A percentile compares a stretch with the other conserved stretches of the same genome.
Evolutionary conservation across 495 filamentous ascomycete species (phyloP).

Genomic region (Hyaloscypha variabilis): DNA sequence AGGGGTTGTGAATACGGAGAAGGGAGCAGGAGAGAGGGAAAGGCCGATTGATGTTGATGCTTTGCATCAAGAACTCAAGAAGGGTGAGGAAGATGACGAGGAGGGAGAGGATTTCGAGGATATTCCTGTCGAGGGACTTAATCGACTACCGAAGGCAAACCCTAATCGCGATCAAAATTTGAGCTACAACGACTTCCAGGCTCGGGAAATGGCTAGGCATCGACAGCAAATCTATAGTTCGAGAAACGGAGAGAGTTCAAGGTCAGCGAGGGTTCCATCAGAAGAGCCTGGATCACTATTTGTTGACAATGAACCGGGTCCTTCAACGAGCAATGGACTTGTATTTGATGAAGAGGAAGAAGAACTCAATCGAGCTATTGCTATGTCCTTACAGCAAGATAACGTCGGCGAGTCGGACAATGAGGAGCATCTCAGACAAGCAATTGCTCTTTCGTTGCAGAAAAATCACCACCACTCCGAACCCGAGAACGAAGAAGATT

Average conservation of each 20-base stretch:
- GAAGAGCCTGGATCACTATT: constrained; percentile 61
- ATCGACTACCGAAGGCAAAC: constrained; percentile 73
- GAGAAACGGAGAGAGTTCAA: constrained; percentile 20
- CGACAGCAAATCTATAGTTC: constrained; percentile 23
- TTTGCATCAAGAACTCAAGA: constrained; percentile 56
- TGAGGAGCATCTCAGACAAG: constrained; percentile 37
- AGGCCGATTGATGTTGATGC: constrained; percentile 91
- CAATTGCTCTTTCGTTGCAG: constrained; percentile 34
- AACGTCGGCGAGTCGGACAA: constrained; percentile 36
- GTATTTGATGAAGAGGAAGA: constrained; percentile 66
- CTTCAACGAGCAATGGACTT: constrained; percentile 32
- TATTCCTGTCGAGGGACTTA: constrained; percentile 91
- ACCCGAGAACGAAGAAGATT: constrained; percentile 44
- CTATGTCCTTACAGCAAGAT: constrained; percentile 68
- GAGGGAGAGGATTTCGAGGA: constrained; percentile 83
- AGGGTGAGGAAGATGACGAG: constrained; percentile 64
- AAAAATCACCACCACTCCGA: constrained; percentile 29
- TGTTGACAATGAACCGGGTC: constrained; percentile 46
- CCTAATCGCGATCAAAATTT: constrained; percentile 21
- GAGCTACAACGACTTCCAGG: constrained; percentile 37
- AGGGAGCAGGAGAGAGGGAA: constrained; percentile 68
- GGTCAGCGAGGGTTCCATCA: constrained; percentile 1
- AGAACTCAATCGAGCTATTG: constrained; percentile 80
- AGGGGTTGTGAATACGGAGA: constrained; percentile 84
- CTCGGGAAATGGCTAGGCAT: constrained; percentile 40